phyloP scores from a whole-genome alignment of 192 early-diverging fungal species.

The Coemansia sp. region DNA sequence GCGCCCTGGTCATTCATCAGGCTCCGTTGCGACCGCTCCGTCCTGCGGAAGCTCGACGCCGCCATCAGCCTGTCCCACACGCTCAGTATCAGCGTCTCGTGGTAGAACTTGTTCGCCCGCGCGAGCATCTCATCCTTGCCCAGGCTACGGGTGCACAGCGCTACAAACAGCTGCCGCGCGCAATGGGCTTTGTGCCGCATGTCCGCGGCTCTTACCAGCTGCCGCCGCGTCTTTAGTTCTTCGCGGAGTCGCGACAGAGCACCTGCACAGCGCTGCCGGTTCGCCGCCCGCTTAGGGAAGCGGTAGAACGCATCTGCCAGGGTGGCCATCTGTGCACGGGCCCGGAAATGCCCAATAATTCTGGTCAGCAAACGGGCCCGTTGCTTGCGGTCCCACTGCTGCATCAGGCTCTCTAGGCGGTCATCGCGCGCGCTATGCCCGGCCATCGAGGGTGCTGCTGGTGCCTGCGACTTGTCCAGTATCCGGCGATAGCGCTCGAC shows the following conservation, averaged over 20 bases:
- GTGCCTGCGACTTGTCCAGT: not conserved
- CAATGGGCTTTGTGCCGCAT: not conserved
- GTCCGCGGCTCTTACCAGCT: constrained; percentile 7
- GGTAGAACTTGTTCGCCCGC: not conserved
- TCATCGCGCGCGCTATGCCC: constrained; percentile 2
- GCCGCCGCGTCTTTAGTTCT: not conserved
- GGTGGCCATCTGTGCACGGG: not conserved
- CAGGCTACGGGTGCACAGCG: not conserved
- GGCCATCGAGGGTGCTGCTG: not conserved
- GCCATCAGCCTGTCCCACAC: constrained; percentile 3
- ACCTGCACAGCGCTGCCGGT: not conserved
- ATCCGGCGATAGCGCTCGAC: not conserved
- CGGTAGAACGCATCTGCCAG: constrained; percentile 5
- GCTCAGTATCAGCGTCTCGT: not conserved
- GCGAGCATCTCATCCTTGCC: not conserved
- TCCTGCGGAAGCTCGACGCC: not conserved
- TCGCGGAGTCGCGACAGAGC: constrained; percentile 3
- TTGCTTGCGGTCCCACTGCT: not conserved
- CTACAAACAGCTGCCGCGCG: not conserved
- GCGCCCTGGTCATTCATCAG: not conserved
- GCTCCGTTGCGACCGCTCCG: constrained; percentile 1
- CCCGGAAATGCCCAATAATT: not conserved
- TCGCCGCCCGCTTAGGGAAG: not conserved
- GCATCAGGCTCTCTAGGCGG: constrained; percentile 1
- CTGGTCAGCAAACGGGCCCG: not conserved